Conservation (phyloP, 192 early-diverging fungal genomes). For the Coemansia nantahalensis region DNA sequence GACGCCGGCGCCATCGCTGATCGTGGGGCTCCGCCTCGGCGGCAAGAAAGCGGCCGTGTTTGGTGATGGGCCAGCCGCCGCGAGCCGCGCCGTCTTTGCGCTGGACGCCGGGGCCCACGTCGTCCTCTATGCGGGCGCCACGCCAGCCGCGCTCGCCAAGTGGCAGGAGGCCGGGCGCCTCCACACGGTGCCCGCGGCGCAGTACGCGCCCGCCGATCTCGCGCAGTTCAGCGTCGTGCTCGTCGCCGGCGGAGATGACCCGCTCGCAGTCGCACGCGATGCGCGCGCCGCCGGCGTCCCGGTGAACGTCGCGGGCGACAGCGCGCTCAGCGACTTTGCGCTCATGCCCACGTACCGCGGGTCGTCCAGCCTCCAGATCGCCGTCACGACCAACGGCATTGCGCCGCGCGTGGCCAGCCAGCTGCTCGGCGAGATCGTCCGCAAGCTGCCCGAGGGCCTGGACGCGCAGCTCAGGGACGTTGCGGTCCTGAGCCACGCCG, state of each 20-base stretch:
- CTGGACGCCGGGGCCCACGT: constrained; percentile 70
- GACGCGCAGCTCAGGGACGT: constrained; percentile 62
- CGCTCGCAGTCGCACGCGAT: constrained; percentile 27
- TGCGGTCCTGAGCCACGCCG: constrained; percentile 45
- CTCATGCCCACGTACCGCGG: constrained; percentile 74
- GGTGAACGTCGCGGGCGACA: constrained; percentile 74
- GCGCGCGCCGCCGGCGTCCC: constrained; percentile 61
- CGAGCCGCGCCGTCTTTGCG: constrained; percentile 64
- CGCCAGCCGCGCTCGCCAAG: constrained; percentile 33
- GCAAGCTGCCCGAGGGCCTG: constrained; percentile 58
- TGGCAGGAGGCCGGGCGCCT: constrained; percentile 35
- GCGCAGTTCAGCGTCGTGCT: constrained; percentile 29
- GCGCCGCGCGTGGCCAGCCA: constrained; percentile 66
- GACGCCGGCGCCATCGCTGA: constrained; percentile 27
- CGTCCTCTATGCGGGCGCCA: constrained; percentile 52
- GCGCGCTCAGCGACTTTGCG: constrained; percentile 76
- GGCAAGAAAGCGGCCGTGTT: constrained; percentile 59
- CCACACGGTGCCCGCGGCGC: constrained; percentile 1
- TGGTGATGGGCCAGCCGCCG: constrained; percentile 63
- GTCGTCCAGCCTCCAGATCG: constrained; percentile 66
- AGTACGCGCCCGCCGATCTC: constrained; percentile 21
- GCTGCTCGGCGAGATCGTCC: constrained; percentile 61
- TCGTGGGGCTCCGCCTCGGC: constrained; percentile 40
- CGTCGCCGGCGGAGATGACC: constrained; percentile 37
- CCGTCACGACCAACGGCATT: constrained; percentile 74